Evolutionary conservation across 352 stramenopile genomes (phyloP).

Genomic region (Blastocystis sp.): DNA sequence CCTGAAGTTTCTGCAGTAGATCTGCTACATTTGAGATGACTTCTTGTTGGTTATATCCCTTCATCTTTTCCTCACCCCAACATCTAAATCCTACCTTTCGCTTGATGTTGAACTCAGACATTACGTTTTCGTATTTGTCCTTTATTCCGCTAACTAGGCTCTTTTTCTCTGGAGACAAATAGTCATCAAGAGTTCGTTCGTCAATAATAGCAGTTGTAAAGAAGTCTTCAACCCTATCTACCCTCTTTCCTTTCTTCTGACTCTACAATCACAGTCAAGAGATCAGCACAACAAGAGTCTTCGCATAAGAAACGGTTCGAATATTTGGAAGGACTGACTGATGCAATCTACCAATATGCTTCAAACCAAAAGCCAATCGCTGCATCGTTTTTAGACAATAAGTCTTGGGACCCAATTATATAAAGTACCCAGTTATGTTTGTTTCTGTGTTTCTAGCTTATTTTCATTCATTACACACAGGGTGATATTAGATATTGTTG

Average conservation of each 20-base stretch:
- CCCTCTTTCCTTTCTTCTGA: background rate
- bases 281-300: background rate
- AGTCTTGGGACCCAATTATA: background rate
- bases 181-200: background rate
- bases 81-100: background rate
- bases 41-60: conserved; percentile 1
- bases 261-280: background rate
- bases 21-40: background rate
- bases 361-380: background rate
- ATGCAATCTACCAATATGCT: background rate
- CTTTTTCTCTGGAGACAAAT: background rate
- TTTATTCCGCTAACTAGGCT: background rate
- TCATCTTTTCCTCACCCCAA: background rate
- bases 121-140: conserved; percentile 5
- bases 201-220: conserved; percentile 4
- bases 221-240: background rate
- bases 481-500: too few species aligned
- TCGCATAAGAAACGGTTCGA: background rate
- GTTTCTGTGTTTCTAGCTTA: too few species aligned
- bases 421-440: background rate
- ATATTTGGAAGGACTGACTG: background rate
- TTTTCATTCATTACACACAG: too few species aligned
- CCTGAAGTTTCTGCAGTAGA: background rate
- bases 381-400: background rate
- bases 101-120: conserved; percentile 53